Evolutionary conservation across 2,329 filamentous ascomycete genomes (phyloP).

Genomic region (Fusarium chaquense): DNA sequence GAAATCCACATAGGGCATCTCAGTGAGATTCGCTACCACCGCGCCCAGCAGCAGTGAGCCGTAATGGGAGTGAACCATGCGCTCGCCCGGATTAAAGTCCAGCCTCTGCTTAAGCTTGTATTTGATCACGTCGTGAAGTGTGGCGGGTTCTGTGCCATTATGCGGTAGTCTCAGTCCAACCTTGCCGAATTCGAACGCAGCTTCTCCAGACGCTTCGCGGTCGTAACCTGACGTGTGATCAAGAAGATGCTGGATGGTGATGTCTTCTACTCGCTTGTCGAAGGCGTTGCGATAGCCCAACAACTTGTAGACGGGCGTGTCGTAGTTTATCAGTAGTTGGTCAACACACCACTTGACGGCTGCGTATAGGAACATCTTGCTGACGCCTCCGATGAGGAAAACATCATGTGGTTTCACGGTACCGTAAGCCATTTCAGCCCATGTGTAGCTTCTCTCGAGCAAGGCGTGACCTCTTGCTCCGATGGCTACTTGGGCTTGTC

Average conservation of each 20-base stretch:
- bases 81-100: conserved; percentile 23
- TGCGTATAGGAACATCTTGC: conserved; percentile 33
- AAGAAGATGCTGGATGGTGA: conserved; percentile 35
- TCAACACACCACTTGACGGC: conserved; percentile 19
- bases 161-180: conserved; percentile 12
- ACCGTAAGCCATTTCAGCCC: conserved; percentile 31
- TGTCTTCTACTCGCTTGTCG: conserved; percentile 17
- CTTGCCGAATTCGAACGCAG: conserved; percentile 20
- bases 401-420: conserved; percentile 23
- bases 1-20: conserved; percentile 29
- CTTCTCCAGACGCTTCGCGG: conserved; percentile 10
- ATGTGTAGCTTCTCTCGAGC: conserved; percentile 34
- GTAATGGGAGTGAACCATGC: conserved; percentile 34
- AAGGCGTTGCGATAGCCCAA: conserved; percentile 22
- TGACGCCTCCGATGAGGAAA: conserved; percentile 35
- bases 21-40: conserved; percentile 29
- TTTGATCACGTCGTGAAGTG: conserved; percentile 30
- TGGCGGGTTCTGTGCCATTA: conserved; percentile 27
- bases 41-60: conserved; percentile 30
- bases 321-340: not conserved
- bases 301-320: conserved; percentile 23
- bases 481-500: conserved; percentile 37
- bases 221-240: conserved; percentile 30
- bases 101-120: conserved; percentile 28
- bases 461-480: conserved; percentile 19